Evolutionary conservation across 306 rosid species (phyloP).

Genomic region (Cucurbita maxima): DNA sequence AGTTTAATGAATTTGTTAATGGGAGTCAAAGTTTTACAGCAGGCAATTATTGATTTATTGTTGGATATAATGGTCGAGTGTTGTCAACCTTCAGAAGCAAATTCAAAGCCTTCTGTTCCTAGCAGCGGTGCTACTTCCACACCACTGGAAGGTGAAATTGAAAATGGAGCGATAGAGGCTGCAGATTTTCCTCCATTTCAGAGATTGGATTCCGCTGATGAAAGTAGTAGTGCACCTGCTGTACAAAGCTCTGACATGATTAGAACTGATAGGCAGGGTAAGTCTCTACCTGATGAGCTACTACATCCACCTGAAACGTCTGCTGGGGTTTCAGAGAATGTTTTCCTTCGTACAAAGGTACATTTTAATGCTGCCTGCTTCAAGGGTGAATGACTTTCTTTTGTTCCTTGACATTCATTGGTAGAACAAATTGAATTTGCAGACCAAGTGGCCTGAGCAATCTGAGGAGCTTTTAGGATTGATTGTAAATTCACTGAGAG

Average conservation of each 20-base stretch:
- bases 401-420: constrained; percentile 14
- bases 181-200: constrained; percentile 39
- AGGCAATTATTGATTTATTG: constrained; percentile 89
- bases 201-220: constrained; percentile 62
- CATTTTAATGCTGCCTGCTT: constrained; percentile 8
- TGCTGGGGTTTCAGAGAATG: constrained; percentile 50
- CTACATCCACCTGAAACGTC: constrained; percentile 76
- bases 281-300: constrained; percentile 54
- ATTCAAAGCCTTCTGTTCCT: constrained; percentile 47
- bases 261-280: constrained; percentile 28
- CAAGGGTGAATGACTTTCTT: constrained; percentile 12
- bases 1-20: constrained; percentile 95
- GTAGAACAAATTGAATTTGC: constrained; percentile 17
- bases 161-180: constrained; percentile 48
- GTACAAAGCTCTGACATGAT: constrained; percentile 76
- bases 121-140: constrained; percentile 37
- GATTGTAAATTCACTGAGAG: constrained; percentile 89
- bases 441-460: constrained; percentile 98
- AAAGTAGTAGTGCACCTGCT: constrained; percentile 55
- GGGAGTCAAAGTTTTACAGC: constrained; percentile 98
- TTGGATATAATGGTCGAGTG: constrained; percentile 98
- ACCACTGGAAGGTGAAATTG: constrained; percentile 43
- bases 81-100: constrained; percentile 85
- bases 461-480: constrained; percentile 97
- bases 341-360: constrained; percentile 69